Percentiles rank a stretch among this genome's conserved stretches.
phyloP scores from a whole-genome alignment of 2,329 filamentous ascomycete species.

The Fonsecaea multimorphosa region DNA sequence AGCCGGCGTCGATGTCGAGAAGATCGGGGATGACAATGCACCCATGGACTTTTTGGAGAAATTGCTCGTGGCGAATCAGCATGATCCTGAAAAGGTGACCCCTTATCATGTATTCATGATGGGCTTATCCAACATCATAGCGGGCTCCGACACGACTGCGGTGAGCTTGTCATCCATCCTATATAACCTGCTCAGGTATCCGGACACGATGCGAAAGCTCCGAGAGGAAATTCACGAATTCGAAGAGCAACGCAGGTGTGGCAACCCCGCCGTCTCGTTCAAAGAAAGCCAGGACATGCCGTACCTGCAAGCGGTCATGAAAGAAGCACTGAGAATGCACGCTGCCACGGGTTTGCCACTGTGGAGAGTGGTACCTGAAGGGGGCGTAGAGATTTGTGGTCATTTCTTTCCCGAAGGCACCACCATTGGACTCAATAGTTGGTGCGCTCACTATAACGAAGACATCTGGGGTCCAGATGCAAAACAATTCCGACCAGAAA shows the following conservation, averaged over 20 bases:
- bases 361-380: conserved; percentile 56
- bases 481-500: conserved; percentile 52
- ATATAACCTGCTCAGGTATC: conserved; percentile 73
- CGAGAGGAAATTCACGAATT: conserved; percentile 32
- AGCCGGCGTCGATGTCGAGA: conserved; percentile 26
- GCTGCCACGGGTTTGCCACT: conserved; percentile 57
- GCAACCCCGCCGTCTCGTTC: conserved; percentile 55
- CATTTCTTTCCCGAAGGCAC: conserved; percentile 52
- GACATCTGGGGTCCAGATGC: conserved; percentile 54
- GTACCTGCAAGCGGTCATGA: conserved; percentile 65
- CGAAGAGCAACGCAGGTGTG: conserved; percentile 46
- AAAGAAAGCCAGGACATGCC: conserved; percentile 68
- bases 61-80: conserved; percentile 49
- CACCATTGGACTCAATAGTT: conserved; percentile 54
- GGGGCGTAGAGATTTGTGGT: conserved; percentile 52
- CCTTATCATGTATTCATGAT: conserved; percentile 49
- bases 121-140: conserved; percentile 42
- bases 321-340: conserved; percentile 60
- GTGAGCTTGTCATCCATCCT: conserved; percentile 70
- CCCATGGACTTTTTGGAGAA: conserved; percentile 53
- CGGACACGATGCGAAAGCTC: conserved; percentile 42
- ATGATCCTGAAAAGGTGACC: conserved; percentile 52
- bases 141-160: conserved; percentile 36
- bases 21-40: conserved; percentile 29
- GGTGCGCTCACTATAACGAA: conserved; percentile 54